A percentile compares a stretch with the other conserved stretches of the same genome.
These are phyloP conservation scores for Schizosaccharomyces versatilis DNA, from an alignment of 1,139 yeast species.

Conservation along the genomic window DNA sequence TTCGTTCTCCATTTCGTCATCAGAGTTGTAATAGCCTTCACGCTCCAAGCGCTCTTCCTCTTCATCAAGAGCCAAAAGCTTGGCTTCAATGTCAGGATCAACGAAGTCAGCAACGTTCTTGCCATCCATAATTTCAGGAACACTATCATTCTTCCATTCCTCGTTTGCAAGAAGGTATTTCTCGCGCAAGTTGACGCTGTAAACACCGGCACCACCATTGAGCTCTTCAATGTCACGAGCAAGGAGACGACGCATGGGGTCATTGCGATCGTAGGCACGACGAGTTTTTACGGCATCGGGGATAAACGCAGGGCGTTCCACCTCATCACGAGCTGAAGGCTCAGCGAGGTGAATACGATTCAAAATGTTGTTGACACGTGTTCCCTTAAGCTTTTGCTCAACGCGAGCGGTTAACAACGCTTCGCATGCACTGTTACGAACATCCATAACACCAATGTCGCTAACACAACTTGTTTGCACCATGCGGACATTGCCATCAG, in stretches of 20 bases:
- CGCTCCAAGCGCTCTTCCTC: slow-evolving; percentile 85
- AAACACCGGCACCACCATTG: slow-evolving; percentile 98
- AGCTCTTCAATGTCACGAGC: slow-evolving; percentile 80
- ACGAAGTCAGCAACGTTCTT: slow-evolving; percentile 90
- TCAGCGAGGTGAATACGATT: slow-evolving; percentile 88
- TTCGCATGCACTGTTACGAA: slow-evolving; percentile 93
- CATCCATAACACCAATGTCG: slow-evolving; percentile 88
- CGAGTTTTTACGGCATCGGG: slow-evolving; percentile 44
- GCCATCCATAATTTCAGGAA: slow-evolving; percentile 94
- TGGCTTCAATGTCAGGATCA: slow-evolving; percentile 85
- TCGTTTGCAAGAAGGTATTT: slow-evolving; percentile 81
- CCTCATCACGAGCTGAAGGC: slow-evolving; percentile 75
- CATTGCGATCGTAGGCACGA: slow-evolving; percentile 51
- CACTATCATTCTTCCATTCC: slow-evolving; percentile 88
- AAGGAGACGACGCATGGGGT: slow-evolving; percentile 60
- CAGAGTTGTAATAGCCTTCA: slow-evolving; percentile 91
- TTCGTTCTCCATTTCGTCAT: slow-evolving; percentile 26
- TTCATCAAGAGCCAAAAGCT: slow-evolving; percentile 82
- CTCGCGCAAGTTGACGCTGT: slow-evolving; percentile 60
- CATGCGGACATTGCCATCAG: slow-evolving; percentile 44
- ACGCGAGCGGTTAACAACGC: slow-evolving; percentile 84
- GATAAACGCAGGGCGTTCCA: slow-evolving; percentile 47
- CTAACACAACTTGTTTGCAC: slow-evolving; percentile 84
- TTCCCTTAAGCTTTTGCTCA: slow-evolving; percentile 89
- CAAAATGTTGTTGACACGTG: slow-evolving; percentile 69